Percentiles rank a stretch among this genome's conserved stretches.
Conservation (phyloP, 2,329 filamentous ascomycete species). For the Pseudocercospora cruenta region DNA sequence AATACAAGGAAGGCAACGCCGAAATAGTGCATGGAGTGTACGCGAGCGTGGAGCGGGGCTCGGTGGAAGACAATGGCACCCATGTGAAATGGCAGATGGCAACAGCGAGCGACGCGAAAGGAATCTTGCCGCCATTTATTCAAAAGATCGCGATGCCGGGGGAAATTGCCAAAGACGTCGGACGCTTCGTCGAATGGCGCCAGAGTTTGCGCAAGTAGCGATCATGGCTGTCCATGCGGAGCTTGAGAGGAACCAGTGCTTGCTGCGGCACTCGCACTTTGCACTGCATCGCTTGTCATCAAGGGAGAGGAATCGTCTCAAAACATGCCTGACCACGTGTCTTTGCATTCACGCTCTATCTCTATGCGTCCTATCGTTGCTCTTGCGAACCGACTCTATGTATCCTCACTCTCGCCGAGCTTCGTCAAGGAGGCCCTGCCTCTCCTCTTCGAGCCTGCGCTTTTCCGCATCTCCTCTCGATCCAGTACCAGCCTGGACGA, state of each 20-base stretch:
- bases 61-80: conserved; percentile 44
- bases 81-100: conserved; percentile 76
- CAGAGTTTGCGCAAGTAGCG: conserved; percentile 33
- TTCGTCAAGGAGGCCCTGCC: conserved; percentile 43
- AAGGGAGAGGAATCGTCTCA: background rate
- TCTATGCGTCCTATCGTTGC: background rate
- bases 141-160: conserved; percentile 67
- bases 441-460: conserved; percentile 8
- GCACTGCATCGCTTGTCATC: background rate
- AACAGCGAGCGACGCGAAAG: conserved; percentile 71
- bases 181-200: conserved; percentile 66
- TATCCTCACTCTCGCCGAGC: background rate
- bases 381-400: background rate
- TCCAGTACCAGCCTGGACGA: conserved; percentile 62
- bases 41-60: conserved; percentile 66
- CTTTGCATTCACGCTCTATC: background rate
- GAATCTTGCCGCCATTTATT: conserved; percentile 66
- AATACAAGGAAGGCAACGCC: conserved; percentile 37
- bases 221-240: background rate
- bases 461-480: conserved; percentile 45
- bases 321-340: background rate
- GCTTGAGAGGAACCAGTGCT: background rate
- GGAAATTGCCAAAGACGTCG: conserved; percentile 71
- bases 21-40: conserved; percentile 57
- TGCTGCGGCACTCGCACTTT: background rate